Percentiles rank a stretch among this genome's conserved stretches.
phyloP scores from a whole-genome alignment of 495 filamentous ascomycete genomes.

The Aspergillus taichungensis region DNA sequence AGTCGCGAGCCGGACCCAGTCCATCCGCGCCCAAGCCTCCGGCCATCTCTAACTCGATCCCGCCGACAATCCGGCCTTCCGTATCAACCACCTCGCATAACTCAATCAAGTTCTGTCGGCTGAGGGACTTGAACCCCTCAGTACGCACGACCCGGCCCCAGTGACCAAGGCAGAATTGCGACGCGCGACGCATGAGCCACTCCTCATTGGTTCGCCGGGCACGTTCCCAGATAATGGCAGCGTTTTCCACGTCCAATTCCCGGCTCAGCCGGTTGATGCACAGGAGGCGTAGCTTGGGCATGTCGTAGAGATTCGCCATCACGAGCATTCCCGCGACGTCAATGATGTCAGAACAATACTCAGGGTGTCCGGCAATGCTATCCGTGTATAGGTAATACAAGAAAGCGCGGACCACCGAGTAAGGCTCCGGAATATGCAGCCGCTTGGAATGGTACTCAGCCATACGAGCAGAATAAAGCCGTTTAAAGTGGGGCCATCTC shows the following conservation, averaged over 20 bases:
- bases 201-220: constrained; percentile 83
- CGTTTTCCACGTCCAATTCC: constrained; percentile 88
- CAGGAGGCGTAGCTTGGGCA: constrained; percentile 81
- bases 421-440: constrained; percentile 96
- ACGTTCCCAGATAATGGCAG: constrained; percentile 93
- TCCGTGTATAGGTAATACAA: constrained; percentile 96
- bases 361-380: constrained; percentile 61
- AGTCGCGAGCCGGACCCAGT: constrained; percentile 32
- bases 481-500: constrained; percentile 92
- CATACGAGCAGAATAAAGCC: constrained; percentile 88
- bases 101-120: constrained; percentile 68
- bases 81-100: constrained; percentile 88
- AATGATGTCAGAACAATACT: constrained; percentile 59
- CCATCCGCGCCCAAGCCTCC: constrained; percentile 56
- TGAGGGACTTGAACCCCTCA: constrained; percentile 71
- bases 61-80: constrained; percentile 78
- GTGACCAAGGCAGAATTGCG: constrained; percentile 77
- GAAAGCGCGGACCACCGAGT: constrained; percentile 88
- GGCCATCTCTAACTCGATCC: constrained; percentile 74
- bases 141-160: constrained; percentile 95
- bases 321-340: constrained; percentile 95
- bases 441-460: constrained; percentile 90
- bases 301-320: constrained; percentile 95
- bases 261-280: constrained; percentile 80
- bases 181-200: constrained; percentile 82